These are phyloP conservation scores for Herpetomonas tarakana DNA, from an alignment of 208 protist genomes.

Conservation along the genomic window DNA sequence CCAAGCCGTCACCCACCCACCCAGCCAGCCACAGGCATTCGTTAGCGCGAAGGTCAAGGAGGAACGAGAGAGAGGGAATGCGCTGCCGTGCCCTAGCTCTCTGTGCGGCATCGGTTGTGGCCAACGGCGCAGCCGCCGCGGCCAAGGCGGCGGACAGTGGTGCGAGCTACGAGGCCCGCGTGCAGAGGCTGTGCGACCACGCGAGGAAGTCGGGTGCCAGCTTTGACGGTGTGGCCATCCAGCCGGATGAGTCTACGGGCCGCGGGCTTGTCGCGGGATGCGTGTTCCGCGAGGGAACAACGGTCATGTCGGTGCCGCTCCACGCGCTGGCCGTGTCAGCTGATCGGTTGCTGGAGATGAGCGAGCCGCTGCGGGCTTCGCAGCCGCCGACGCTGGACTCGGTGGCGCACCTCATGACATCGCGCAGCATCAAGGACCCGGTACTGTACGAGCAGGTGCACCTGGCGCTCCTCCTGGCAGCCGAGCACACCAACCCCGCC, in stretches of 20 bases:
- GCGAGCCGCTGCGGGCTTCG: constrained; percentile 18
- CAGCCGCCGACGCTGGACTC: constrained; percentile 47
- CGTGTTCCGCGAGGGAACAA: constrained; percentile 48
- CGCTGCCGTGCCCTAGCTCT: background rate
- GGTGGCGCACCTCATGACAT: constrained; percentile 42
- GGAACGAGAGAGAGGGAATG: too few species aligned
- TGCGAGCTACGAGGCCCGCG: constrained; percentile 4
- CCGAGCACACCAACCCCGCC: constrained; percentile 42
- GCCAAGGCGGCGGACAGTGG: background rate
- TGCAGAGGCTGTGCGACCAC: constrained; percentile 19
- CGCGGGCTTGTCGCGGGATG: constrained; percentile 51
- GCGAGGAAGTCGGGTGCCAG: constrained; percentile 20
- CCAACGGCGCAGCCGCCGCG: background rate
- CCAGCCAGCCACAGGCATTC: too few species aligned
- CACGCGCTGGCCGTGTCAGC: constrained; percentile 30
- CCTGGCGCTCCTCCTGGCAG: constrained; percentile 64
- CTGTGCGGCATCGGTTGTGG: background rate
- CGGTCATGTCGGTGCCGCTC: constrained; percentile 62
- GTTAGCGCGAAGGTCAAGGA: too few species aligned
- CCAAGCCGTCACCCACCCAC: too few species aligned
- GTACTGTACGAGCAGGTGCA: constrained; percentile 72
- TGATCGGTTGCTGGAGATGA: constrained; percentile 32
- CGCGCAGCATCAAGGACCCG: constrained; percentile 60
- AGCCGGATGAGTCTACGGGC: constrained; percentile 25
- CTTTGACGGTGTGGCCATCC: constrained; percentile 47